phyloP scores from a whole-genome alignment of 2,329 filamentous ascomycete species.

The Ophiosphaerella korrae region DNA sequence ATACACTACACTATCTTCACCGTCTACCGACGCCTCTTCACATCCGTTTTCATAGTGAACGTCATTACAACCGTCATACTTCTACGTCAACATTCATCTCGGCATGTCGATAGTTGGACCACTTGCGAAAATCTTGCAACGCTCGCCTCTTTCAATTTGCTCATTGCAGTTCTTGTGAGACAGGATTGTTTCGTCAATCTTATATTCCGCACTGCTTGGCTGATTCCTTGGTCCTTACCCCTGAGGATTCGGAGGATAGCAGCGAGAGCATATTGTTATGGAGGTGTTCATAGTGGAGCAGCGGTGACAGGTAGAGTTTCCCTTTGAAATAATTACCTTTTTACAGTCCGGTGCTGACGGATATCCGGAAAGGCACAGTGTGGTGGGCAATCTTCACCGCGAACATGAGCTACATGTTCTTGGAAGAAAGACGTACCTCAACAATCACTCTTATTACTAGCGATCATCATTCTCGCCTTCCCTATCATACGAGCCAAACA shows the following conservation, averaged over 20 bases:
- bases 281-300: conserved; percentile 43
- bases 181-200: conserved; percentile 41
- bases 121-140: conserved; percentile 24
- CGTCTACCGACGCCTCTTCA: conserved; percentile 51
- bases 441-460: conserved; percentile 21
- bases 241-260: conserved; percentile 26
- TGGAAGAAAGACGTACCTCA: conserved; percentile 11
- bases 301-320: conserved; percentile 25
- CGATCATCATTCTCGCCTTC: conserved; percentile 31
- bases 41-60: conserved; percentile 49
- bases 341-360: no score
- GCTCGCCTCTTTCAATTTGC: conserved; percentile 41
- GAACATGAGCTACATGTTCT: conserved; percentile 34
- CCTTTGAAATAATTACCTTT: no score
- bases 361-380: conserved; percentile 13
- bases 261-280: conserved; percentile 40
- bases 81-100: conserved; percentile 7
- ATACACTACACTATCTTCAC: conserved; percentile 25
- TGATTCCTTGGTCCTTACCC: conserved; percentile 33
- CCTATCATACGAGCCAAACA: conserved; percentile 25
- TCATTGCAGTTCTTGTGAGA: conserved; percentile 34
- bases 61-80: conserved; percentile 26
- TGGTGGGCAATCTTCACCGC: conserved; percentile 53
- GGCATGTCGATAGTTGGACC: conserved; percentile 2
- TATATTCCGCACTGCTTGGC: conserved; percentile 37